Base-by-base conservation (phyloP, 148 eudicot species). In the Beta vulgaris region DNA sequence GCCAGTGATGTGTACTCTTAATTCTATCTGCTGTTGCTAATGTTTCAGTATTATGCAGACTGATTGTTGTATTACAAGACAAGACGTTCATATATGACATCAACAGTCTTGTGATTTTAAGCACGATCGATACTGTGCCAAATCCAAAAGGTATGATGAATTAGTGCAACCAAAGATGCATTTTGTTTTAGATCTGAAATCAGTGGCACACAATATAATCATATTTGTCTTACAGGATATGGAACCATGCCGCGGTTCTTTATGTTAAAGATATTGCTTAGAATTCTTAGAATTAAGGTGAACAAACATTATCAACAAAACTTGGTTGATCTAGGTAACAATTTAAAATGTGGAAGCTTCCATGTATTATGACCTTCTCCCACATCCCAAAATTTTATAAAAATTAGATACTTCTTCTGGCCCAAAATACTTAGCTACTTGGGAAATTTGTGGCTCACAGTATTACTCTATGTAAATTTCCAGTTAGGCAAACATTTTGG, bases 41-140 rank as follows among this genome's bases (percentile, higher is more conserved):
- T 70, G 44, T 32, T 34, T 25, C 37, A 40, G 72, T 65, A 57
- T 77, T 46, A 75, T 86, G 89, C 97, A 95, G 97, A 86, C 84
- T 95, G 77, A 79, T 90, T 60, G 97, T 95, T 48, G 79, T 92
- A 54, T 86, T 95, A 84, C 86, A 84, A 82, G 97, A 88, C 73
- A 87, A 89, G 87, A 76, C 90, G 53, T 95, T 82, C 79, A 78
- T 95, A 75, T 95, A 95, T 87, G 99, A 92, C 81, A 84, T 81
- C 71, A 83, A 85, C 69, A 88, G 59, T 65, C 90, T 89, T 21
- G 77, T 79, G 62, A 88, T 90, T 72, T 79, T 92, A 79, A 88
- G 84, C 80, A 91, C 93, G 71, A 73, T 95, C 63, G 97, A 92
- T 78, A 92, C 96, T 0, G 92, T 90, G 83, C 89, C 96, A 42